Base-by-base conservation (phyloP, 208 protist species). In the Phytomonas sp. region DNA sequence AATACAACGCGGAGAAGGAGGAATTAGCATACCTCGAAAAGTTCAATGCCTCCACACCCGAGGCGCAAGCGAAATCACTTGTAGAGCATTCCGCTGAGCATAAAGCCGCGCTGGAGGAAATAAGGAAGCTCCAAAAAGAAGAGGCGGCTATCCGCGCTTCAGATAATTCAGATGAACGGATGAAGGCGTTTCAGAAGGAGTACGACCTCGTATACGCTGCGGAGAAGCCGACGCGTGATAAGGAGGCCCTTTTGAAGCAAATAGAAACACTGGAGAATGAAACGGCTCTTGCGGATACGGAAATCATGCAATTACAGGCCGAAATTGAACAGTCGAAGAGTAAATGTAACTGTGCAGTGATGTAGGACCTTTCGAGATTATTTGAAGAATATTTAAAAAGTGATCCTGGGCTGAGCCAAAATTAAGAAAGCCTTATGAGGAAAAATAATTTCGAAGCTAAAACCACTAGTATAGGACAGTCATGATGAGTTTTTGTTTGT, bases 251-350 rank as follows among this genome's bases (percentile, higher is more conserved):
- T 26, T 53, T 80, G 68, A 73, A 68, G 9, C 76, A 90, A 53
- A 86, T 87, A 40, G 53, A 68, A 23, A 65, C 71, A 46, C 66
- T 84, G 30, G 78, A 91, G 69, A 82, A 85, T 73, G 86, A 92
- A 65, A 93, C 89, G 67, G 73, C 60, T 6, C 77, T 80, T 8
- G 56, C 73, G 20, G 78, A 91, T 63, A 67, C 73, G 59, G 83
- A 91, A 66, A 87, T 80, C 31, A 59, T 67, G 0, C 66, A 71
- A 0, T 60, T 95, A 64, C 77, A 87, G 66, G 46, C 20, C 0
- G 84, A 88, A 51, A 77, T 88, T 40, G 83, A 88, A 28, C 71
- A 81, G 46, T 77, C 76, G 61, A 83, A 89, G 70, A 15, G 74
- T 0, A 76, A 88, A 51, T 84, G 83, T 56, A 56, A 78, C 43